phyloP scores from a whole-genome alignment of 1,284 basidiomycete genomes.

The Microbotryum silenes-acaulis region DNA sequence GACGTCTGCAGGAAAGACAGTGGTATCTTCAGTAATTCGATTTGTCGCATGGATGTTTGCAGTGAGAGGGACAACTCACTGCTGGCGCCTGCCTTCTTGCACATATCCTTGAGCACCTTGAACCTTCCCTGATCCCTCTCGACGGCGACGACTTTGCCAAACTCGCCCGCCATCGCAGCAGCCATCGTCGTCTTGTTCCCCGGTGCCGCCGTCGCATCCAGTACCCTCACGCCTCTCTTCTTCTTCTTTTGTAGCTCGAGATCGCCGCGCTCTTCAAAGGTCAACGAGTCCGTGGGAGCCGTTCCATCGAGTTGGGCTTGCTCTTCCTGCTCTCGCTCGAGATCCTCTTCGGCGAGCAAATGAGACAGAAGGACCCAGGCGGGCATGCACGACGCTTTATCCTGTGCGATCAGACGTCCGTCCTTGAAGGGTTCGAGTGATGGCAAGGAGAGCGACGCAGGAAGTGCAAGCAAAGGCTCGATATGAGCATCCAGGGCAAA shows the following conservation, averaged over 20 bases:
- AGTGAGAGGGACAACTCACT: constrained; percentile 40
- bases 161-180: constrained; percentile 71
- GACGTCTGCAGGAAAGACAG: constrained; percentile 46
- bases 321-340: not conserved
- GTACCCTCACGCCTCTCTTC: constrained; percentile 46
- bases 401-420: constrained; percentile 86
- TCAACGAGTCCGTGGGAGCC: constrained; percentile 27
- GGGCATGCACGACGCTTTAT: constrained; percentile 96
- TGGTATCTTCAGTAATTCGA: too few species aligned
- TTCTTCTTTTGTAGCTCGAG: constrained; percentile 9
- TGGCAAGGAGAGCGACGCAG: constrained; percentile 33
- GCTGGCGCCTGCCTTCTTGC: constrained; percentile 63
- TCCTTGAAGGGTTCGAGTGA: constrained; percentile 50
- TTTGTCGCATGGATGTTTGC: not conserved
- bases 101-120: constrained; percentile 72
- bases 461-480: constrained; percentile 51
- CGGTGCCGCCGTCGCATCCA: constrained; percentile 93
- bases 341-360: constrained; percentile 45
- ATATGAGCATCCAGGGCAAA: constrained; percentile 72
- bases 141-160: constrained; percentile 79
- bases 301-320: constrained; percentile 8
- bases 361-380: constrained; percentile 59
- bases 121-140: constrained; percentile 74
- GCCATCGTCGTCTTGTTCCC: constrained; percentile 97
- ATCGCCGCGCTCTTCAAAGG: constrained; percentile 36